Evolutionary conservation across 306 rosid genomes (phyloP).

Genomic region (Arachis hypogaea): DNA sequence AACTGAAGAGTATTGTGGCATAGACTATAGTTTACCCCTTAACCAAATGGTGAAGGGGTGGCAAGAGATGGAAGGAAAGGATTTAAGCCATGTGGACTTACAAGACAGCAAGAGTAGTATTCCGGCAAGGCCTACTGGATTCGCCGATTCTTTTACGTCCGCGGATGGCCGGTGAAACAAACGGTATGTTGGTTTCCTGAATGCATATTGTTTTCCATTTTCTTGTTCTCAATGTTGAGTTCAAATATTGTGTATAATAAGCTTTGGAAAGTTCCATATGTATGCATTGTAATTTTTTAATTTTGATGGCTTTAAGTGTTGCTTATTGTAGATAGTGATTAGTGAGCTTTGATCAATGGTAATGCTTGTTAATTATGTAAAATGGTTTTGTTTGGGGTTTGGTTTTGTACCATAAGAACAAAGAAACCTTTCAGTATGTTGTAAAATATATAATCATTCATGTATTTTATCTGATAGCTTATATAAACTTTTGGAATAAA

Average conservation of each 20-base stretch:
- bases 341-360: constrained; percentile 40
- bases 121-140: constrained; percentile 83
- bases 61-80: constrained; percentile 86
- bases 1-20: constrained; percentile 70
- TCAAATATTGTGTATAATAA: neutral
- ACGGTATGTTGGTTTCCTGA: constrained; percentile 38
- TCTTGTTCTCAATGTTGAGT: neutral
- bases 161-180: constrained; percentile 75
- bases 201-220: neutral
- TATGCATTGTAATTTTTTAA: constrained; percentile 38
- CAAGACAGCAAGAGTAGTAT: constrained; percentile 87
- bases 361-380: constrained; percentile 35
- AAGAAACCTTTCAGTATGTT: neutral
- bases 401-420: neutral
- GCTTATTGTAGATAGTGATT: constrained; percentile 49
- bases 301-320: constrained; percentile 32
- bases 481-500: too few species aligned
- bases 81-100: constrained; percentile 53
- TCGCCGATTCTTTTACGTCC: constrained; percentile 83
- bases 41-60: constrained; percentile 91
- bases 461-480: too few species aligned
- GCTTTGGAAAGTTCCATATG: constrained; percentile 39
- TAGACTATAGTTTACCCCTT: constrained; percentile 77
- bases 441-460: too few species aligned
- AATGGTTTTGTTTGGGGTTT: neutral